phyloP scores from a whole-genome alignment of 2,329 filamentous ascomycete species.

The Pseudopyrenochaeta lycopersici region DNA sequence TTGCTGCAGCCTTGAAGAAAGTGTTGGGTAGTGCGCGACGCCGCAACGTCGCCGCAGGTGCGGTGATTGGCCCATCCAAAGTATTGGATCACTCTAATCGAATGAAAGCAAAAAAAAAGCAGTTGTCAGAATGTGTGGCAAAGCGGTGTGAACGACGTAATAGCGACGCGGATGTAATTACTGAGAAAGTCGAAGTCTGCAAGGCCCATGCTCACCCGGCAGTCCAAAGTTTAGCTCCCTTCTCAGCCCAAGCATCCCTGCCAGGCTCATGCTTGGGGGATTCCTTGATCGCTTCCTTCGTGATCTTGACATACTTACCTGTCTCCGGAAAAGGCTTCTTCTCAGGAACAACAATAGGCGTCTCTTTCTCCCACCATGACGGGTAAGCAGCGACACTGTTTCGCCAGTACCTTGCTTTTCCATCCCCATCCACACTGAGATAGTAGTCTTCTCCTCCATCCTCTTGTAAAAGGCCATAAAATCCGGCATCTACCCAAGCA shows the following conservation, averaged over 20 bases:
- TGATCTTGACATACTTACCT: constrained; percentile 30
- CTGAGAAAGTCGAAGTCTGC: background rate
- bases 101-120: constrained; percentile 1
- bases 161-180: background rate
- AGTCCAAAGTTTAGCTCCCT: constrained; percentile 13
- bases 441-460: constrained; percentile 22
- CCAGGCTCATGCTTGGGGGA: background rate
- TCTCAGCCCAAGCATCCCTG: constrained; percentile 4
- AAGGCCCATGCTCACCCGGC: constrained; percentile 3
- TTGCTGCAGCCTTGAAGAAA: constrained; percentile 9
- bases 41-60: constrained; percentile 1
- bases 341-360: background rate
- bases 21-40: background rate
- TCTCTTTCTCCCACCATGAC: constrained; percentile 29
- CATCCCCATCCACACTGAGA: constrained; percentile 36
- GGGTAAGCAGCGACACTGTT: constrained; percentile 7
- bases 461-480: constrained; percentile 22
- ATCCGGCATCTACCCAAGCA: constrained; percentile 10
- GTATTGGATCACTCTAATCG: constrained; percentile 1
- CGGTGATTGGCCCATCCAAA: background rate
- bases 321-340: constrained; percentile 21
- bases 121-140: background rate
- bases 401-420: constrained; percentile 32
- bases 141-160: background rate
- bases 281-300: constrained; percentile 6